A percentile compares a stretch with the other conserved stretches of the same genome.
These are phyloP conservation scores for Agaricus sinodeliciosus DNA, from an alignment of 768 basidiomycete genomes.

Conservation along the genomic window DNA sequence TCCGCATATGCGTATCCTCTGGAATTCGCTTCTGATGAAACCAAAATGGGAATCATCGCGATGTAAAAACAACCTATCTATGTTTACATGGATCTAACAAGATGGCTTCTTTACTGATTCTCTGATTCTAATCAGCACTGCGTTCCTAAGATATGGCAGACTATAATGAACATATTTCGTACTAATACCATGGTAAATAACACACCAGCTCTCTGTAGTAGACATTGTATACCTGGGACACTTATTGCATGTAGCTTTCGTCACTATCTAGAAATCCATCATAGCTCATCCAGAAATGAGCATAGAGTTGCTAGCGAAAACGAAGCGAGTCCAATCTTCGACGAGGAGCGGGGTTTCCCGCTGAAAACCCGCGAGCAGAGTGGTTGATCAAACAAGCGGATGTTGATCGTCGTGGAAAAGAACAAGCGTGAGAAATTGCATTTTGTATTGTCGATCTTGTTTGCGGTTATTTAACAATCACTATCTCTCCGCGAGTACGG, in stretches of 20 bases:
- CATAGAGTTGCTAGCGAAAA: constrained; percentile 76
- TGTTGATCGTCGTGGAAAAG: constrained; percentile 4
- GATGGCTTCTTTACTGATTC: no score
- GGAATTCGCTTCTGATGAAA: no score
- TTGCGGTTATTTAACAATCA: neutral
- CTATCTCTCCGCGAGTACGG: no score
- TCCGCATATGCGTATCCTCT: no score
- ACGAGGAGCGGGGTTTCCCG: constrained; percentile 19
- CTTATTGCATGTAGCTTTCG: constrained; percentile 45
- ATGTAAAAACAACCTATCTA: no score
- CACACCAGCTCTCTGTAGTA: neutral
- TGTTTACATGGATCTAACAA: no score
- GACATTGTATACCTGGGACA: neutral
- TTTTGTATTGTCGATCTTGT: neutral
- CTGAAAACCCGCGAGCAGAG: neutral
- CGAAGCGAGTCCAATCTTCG: constrained; percentile 53
- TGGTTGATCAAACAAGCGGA: neutral
- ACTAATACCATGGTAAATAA: neutral
- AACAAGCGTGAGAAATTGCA: neutral
- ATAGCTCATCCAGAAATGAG: constrained; percentile 32
- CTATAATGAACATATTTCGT: no score
- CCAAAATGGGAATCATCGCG: no score
- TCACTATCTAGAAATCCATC: constrained; percentile 76
- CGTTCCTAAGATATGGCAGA: no score
- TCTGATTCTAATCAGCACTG: no score